These are phyloP conservation scores for Exsudoporus floridanus DNA, from an alignment of 1,284 basidiomycete species.

Conservation along the genomic window DNA sequence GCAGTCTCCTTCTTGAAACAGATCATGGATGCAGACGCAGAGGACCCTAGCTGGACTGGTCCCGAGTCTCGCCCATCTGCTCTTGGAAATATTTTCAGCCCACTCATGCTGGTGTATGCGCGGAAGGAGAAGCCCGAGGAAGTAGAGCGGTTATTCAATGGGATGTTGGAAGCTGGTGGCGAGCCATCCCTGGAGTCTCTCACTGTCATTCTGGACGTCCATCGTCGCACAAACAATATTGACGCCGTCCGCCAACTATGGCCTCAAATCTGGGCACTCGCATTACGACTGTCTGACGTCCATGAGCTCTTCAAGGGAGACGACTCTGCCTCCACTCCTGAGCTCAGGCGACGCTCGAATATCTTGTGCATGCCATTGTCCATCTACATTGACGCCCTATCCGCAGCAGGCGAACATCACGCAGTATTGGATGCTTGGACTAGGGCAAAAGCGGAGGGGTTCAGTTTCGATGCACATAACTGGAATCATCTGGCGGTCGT, in stretches of 20 bases:
- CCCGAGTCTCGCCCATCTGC: constrained; percentile 42
- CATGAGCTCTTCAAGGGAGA: constrained; percentile 35
- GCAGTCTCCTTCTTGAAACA: constrained; percentile 64
- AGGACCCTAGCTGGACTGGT: constrained; percentile 42
- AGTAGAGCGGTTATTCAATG: constrained; percentile 58
- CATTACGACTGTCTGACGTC: constrained; percentile 41
- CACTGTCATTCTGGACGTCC: constrained; percentile 72
- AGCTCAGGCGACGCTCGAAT: constrained; percentile 44
- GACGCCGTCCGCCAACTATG: constrained; percentile 65
- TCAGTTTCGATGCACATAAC: constrained; percentile 86
- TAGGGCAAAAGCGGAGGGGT: constrained; percentile 62
- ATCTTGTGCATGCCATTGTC: constrained; percentile 80
- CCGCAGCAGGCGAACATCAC: constrained; percentile 59
- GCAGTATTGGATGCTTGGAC: constrained; percentile 74
- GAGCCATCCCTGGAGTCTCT: constrained; percentile 61
- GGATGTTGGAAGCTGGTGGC: constrained; percentile 56
- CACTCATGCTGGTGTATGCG: constrained; percentile 63
- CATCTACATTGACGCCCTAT: constrained; percentile 79
- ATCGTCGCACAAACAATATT: constrained; percentile 62
- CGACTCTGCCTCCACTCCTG: constrained; percentile 8
- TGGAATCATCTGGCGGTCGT: constrained; percentile 87
- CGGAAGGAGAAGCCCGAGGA: constrained; percentile 48
- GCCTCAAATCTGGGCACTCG: constrained; percentile 65
- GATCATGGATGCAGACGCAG: constrained; percentile 41
- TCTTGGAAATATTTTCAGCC: constrained; percentile 59